These are phyloP conservation scores for Trichoderma asperellum DNA, from an alignment of 2,329 filamentous ascomycete species.

Conservation along the genomic window DNA sequence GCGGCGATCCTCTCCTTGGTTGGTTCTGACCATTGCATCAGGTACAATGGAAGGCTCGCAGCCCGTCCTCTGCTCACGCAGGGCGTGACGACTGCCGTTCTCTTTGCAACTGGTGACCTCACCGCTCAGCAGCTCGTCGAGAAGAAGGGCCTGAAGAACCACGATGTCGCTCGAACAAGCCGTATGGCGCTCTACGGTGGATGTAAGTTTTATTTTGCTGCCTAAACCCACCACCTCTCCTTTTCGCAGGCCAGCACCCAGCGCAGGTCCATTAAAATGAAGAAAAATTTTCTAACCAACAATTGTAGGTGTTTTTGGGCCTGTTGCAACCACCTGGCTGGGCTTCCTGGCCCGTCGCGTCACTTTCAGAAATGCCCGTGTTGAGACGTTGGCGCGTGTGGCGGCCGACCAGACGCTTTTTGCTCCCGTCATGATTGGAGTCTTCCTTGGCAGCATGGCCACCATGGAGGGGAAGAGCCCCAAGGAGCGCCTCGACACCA, in stretches of 20 bases:
- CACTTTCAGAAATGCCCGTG: constrained; percentile 63
- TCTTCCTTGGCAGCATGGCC: constrained; percentile 85
- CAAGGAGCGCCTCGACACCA: constrained; percentile 70
- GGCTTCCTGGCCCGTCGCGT: constrained; percentile 74
- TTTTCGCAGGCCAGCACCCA: constrained; percentile 2
- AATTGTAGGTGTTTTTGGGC: constrained; percentile 74
- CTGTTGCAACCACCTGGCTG: constrained; percentile 87
- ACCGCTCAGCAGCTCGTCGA: constrained; percentile 92
- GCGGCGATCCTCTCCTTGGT: not conserved
- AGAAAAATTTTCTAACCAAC: constrained; percentile 13
- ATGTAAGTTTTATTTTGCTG: constrained; percentile 52
- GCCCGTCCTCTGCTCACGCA: constrained; percentile 86
- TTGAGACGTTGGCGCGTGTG: constrained; percentile 77
- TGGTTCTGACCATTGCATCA: constrained; percentile 40
- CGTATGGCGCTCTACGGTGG: constrained; percentile 84
- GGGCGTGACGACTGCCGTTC: constrained; percentile 84
- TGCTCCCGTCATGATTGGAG: constrained; percentile 78
- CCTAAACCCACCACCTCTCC: constrained; percentile 12
- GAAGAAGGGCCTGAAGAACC: constrained; percentile 73
- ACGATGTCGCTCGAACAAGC: constrained; percentile 72
- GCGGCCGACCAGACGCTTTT: constrained; percentile 80
- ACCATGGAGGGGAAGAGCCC: constrained; percentile 69
- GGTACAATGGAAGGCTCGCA: constrained; percentile 86
- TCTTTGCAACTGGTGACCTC: constrained; percentile 90
- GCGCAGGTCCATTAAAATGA: constrained; percentile 5